Conservation (phyloP, 441 rosid species). For the Melastoma candidum region DNA sequence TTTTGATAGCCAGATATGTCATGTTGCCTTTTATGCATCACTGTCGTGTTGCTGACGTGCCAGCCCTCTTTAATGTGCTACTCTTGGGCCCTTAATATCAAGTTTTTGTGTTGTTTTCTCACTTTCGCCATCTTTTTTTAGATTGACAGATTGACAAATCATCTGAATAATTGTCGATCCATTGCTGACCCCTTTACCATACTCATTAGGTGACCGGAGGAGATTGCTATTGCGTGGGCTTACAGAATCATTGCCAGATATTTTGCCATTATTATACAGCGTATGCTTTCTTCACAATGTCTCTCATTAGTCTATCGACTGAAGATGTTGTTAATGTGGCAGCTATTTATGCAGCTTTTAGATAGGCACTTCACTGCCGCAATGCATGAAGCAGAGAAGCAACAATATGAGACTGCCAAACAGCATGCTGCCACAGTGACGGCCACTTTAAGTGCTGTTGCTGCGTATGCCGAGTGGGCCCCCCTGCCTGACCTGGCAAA, state of each 20-base stretch:
- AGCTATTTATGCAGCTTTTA: slow-evolving; percentile 44
- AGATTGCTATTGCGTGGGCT: slow-evolving; percentile 80
- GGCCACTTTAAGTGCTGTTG: slow-evolving; percentile 76
- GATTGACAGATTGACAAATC: neutral
- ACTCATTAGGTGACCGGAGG: slow-evolving; percentile 70
- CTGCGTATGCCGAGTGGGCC: slow-evolving; percentile 98
- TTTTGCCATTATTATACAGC: slow-evolving; percentile 68
- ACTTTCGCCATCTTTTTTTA: slow-evolving; percentile 8
- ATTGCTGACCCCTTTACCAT: too few relatives aligned
- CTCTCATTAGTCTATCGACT: slow-evolving; percentile 9
- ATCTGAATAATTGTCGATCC: too few relatives aligned
- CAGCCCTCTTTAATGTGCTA: too few relatives aligned
- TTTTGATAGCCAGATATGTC: too few relatives aligned
- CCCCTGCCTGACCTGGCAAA: slow-evolving; percentile 82
- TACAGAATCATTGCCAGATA: slow-evolving; percentile 83
- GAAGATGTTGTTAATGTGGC: slow-evolving; percentile 15
- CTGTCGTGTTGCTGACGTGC: too few relatives aligned
- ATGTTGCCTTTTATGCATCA: too few relatives aligned
- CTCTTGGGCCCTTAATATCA: too few relatives aligned
- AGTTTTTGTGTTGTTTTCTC: slow-evolving; percentile 5
- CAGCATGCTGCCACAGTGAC: slow-evolving; percentile 84
- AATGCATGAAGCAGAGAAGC: slow-evolving; percentile 50
- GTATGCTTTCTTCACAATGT: slow-evolving; percentile 31
- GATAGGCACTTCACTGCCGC: slow-evolving; percentile 90
- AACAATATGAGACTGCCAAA: slow-evolving; percentile 65